phyloP scores from a whole-genome alignment of 352 stramenopile genomes.

The Plasmopara halstedii region DNA sequence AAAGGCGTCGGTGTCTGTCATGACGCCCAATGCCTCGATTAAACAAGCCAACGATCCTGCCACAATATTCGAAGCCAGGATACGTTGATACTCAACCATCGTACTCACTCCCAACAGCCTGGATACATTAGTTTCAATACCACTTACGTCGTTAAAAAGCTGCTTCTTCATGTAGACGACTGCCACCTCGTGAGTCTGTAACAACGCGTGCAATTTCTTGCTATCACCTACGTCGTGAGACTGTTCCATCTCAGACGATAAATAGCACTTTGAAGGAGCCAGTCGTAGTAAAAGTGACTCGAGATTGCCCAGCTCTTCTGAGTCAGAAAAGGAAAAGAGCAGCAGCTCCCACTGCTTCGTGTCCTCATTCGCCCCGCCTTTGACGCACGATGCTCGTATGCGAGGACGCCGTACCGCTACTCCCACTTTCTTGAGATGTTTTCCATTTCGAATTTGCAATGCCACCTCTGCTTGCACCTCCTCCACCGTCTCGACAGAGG shows the following conservation, averaged over 20 bases:
- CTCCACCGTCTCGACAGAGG: slow-evolving; percentile 8
- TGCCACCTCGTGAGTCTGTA: slow-evolving; percentile 56
- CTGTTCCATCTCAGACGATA: slow-evolving; percentile 50
- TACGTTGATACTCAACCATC: slow-evolving; percentile 53
- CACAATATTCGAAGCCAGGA: slow-evolving; percentile 60
- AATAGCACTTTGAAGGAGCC: slow-evolving; percentile 62
- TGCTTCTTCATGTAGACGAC: slow-evolving; percentile 67
- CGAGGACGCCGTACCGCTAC: slow-evolving; percentile 68
- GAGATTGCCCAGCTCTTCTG: slow-evolving; percentile 73
- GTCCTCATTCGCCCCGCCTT: slow-evolving; percentile 59
- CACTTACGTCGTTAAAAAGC: slow-evolving; percentile 40
- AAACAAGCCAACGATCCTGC: slow-evolving; percentile 63
- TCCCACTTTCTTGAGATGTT: slow-evolving; percentile 76
- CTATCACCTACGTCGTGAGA: slow-evolving; percentile 57
- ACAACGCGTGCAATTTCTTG: slow-evolving; percentile 75
- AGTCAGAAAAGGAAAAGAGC: slow-evolving; percentile 78
- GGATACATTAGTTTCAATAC: slow-evolving; percentile 56
- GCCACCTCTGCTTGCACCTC: slow-evolving; percentile 54
- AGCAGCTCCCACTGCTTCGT: slow-evolving; percentile 80
- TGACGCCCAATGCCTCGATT: slow-evolving; percentile 58
- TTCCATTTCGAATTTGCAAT: slow-evolving; percentile 72
- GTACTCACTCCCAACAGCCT: slow-evolving; percentile 47
- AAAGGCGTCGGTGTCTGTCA: slow-evolving; percentile 59
- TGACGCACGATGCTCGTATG: slow-evolving; percentile 65
- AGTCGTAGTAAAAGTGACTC: slow-evolving; percentile 81